phyloP scores from a whole-genome alignment of 352 stramenopile species.

The Pythium monospermum region DNA sequence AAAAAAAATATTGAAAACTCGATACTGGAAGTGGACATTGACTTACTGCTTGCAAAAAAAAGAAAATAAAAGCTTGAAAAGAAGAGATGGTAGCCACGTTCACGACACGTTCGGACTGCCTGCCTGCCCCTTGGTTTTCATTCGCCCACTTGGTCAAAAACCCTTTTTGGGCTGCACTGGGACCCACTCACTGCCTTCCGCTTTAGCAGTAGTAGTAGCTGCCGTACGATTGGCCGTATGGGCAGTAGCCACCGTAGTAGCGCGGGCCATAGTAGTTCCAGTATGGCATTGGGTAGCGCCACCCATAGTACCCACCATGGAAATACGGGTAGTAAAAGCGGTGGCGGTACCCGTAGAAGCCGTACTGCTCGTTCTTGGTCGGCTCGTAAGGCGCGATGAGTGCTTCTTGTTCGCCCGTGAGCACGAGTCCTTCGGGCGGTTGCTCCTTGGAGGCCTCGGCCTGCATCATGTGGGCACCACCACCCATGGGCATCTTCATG shows the following conservation, averaged over 20 bases:
- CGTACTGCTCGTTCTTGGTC: slow-evolving; percentile 4
- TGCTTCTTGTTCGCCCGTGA: slow-evolving; percentile 15
- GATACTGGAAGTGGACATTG: too few relatives aligned
- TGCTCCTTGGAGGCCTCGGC: slow-evolving; percentile 2
- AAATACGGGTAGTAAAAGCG: slow-evolving; percentile 30
- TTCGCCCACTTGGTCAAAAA: too few relatives aligned
- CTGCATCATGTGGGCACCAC: background rate
- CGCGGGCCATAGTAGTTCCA: slow-evolving; percentile 33
- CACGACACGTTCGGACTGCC: too few relatives aligned
- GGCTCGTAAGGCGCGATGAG: slow-evolving; percentile 7
- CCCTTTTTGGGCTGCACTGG: too few relatives aligned
- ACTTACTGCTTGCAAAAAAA: too few relatives aligned
- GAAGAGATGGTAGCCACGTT: too few relatives aligned
- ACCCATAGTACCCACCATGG: slow-evolving; percentile 30
- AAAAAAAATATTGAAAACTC: too few relatives aligned
- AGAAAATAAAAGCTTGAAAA: too few relatives aligned
- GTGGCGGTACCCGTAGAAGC: slow-evolving; percentile 21
- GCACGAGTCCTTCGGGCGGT: background rate
- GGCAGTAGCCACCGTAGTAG: slow-evolving; percentile 26
- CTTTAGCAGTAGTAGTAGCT: slow-evolving; percentile 41
- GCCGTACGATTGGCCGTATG: slow-evolving; percentile 27
- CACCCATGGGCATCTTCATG: background rate
- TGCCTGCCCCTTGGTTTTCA: too few relatives aligned
- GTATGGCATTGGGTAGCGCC: slow-evolving; percentile 35
- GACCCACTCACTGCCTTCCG: too few relatives aligned